Base-by-base conservation (phyloP, 345 rosid genomes). In the Arabidopsis arenosa region DNA sequence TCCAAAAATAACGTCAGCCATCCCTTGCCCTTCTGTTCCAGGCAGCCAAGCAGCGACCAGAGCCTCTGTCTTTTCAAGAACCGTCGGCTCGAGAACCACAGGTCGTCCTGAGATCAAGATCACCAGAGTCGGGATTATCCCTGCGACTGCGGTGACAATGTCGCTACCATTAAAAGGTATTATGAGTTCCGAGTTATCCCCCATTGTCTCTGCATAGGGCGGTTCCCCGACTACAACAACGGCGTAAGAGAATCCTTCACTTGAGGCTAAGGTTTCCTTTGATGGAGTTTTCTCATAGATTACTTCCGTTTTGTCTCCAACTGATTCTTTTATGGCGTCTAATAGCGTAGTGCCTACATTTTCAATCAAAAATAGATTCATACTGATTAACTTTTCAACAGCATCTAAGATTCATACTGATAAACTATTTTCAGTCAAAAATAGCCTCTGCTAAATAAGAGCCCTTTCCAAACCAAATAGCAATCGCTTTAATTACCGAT, bases 61-160 rank as follows among this genome's bases (percentile, higher is more conserved):
- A 45, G 88, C 92, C 57, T 89, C 87, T 0, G 80, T 74, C 80
- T 94, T 87, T 63, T 84, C 92, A 73, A 87, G 74, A 33, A 90
- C 35, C 12, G n/a, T 39, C 33, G 88, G 84, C 53, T 90, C 89
- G 15, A 92, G 9, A 62, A 84, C 87, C 67, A 90, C 52, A 51
- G 97, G 95, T 52, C 96, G 83, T 80, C 97, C 98, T 9, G 96
- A 81, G 79, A 94, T 66, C 79, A 92, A 58, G 63, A 94, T 79
- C 40, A 57, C 84, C 67, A 92, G 57, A 9, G 93, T 90, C n/a
- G 96, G 96, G 52, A 89, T 76, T 77, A 72, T 83, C 12, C 84
- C 93, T 2, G 96, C 83, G 0, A 91, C 87, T 2, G 83, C 60
- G 6, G 79, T 81, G 57, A 85, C 78, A 61, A 85, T 58, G 7